Percentiles rank a stretch among this genome's conserved stretches.
These are phyloP conservation scores for Pseudonitzschia multiseries DNA, from an alignment of 108 stramenopile genomes.

Conservation along the genomic window DNA sequence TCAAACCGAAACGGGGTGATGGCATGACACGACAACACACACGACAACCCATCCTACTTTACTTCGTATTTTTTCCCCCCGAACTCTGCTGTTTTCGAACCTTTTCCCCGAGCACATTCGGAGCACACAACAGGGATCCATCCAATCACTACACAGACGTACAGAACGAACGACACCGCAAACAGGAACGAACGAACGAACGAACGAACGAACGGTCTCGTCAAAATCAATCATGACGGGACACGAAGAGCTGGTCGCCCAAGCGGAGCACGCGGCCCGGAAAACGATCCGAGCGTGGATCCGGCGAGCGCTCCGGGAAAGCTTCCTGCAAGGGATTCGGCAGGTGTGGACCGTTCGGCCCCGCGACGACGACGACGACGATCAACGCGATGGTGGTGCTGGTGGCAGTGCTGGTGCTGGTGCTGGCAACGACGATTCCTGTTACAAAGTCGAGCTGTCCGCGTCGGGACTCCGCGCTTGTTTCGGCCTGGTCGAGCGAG, in stretches of 20 bases:
- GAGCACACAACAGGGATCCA: too few species aligned
- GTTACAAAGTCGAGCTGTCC: neutral
- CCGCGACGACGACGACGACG: neutral
- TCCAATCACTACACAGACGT: too few species aligned
- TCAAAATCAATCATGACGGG: neutral
- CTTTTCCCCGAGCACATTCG: too few species aligned
- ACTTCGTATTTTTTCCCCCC: too few species aligned
- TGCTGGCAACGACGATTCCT: too few species aligned
- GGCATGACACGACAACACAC: neutral
- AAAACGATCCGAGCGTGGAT: slow-evolving; percentile 24
- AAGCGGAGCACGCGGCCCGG: slow-evolving; percentile 23
- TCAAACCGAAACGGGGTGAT: neutral
- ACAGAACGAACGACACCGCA: too few species aligned
- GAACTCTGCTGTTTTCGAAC: too few species aligned
- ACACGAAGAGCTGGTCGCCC: neutral
- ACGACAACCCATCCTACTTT: too few species aligned
- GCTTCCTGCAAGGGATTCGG: slow-evolving; percentile 24
- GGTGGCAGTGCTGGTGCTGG: too few species aligned
- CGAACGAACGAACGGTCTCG: too few species aligned
- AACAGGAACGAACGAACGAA: too few species aligned
- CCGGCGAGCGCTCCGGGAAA: slow-evolving; percentile 22
- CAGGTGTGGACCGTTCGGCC: neutral
- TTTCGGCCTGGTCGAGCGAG: slow-evolving; percentile 19
- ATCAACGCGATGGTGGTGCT: too few species aligned
- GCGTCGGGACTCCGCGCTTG: slow-evolving; percentile 11